These are phyloP conservation scores for Escovopsis sp. DNA, from an alignment of 2,329 filamentous ascomycete species.

Conservation along the genomic window DNA sequence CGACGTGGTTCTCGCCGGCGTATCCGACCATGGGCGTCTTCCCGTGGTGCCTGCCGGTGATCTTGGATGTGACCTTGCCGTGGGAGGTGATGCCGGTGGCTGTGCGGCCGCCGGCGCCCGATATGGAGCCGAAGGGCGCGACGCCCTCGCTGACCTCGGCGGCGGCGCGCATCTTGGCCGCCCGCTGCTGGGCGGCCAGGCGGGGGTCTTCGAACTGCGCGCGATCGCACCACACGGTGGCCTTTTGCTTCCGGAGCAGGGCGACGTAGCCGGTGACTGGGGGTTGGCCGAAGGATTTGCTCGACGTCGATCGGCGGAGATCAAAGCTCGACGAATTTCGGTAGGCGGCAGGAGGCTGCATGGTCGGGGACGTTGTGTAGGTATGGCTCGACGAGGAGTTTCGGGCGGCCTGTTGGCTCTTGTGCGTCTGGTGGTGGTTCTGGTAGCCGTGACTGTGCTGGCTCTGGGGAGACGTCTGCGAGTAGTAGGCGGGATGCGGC, in stretches of 20 bases:
- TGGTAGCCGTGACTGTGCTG: constrained; percentile 17
- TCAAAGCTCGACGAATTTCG: constrained; percentile 41
- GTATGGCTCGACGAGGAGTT: constrained; percentile 53
- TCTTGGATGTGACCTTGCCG: constrained; percentile 66
- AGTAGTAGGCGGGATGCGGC: too few species aligned
- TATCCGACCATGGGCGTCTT: constrained; percentile 70
- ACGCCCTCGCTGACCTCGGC: constrained; percentile 54
- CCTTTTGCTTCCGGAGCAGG: constrained; percentile 91
- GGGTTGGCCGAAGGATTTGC: constrained; percentile 52
- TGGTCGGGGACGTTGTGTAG: constrained; percentile 56
- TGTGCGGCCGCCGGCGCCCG: constrained; percentile 30
- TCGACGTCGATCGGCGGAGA: constrained; percentile 65
- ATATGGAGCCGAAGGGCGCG: constrained; percentile 36
- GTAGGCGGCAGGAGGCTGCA: constrained; percentile 43
- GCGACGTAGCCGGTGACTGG: constrained; percentile 71
- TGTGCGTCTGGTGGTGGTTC: constrained; percentile 13
- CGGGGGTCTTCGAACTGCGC: constrained; percentile 85
- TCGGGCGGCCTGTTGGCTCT: constrained; percentile 20
- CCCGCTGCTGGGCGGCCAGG: constrained; percentile 65
- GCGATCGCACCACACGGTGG: constrained; percentile 95
- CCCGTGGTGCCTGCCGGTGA: constrained; percentile 56
- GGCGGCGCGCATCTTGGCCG: constrained; percentile 74
- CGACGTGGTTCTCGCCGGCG: constrained; percentile 59
- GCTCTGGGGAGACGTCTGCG: constrained; percentile 10
- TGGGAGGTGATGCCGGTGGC: constrained; percentile 47